Conservation (phyloP, 2,329 filamentous ascomycete species). For the Colletotrichum acutatum region DNA sequence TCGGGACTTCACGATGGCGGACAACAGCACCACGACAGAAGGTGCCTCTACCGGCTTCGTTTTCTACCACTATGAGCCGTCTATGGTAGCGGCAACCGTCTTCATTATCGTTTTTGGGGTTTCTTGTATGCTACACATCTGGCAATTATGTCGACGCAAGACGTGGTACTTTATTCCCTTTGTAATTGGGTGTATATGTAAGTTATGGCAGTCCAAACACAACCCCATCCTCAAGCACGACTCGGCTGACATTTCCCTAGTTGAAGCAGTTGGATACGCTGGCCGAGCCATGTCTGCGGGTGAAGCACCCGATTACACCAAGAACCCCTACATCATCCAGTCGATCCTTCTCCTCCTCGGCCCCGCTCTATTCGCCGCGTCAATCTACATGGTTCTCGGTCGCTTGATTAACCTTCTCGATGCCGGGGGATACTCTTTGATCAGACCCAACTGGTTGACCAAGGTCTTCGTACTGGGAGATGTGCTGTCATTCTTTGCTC, state of each 20-base stretch:
- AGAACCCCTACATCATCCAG: constrained; percentile 53
- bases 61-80: constrained; percentile 61
- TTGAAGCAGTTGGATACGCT: constrained; percentile 62
- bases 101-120: constrained; percentile 54
- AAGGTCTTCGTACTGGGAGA: constrained; percentile 66
- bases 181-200: constrained; percentile 63
- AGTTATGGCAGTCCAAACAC: constrained; percentile 36
- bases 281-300: constrained; percentile 57
- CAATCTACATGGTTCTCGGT: constrained; percentile 62
- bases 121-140: constrained; percentile 51
- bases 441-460: constrained; percentile 56
- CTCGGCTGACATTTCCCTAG: constrained; percentile 39
- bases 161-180: constrained; percentile 66
- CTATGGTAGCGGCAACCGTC: constrained; percentile 52
- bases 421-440: constrained; percentile 46
- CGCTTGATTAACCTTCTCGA: constrained; percentile 53
- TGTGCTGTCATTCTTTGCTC: constrained; percentile 61
- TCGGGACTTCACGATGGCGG: background rate
- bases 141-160: constrained; percentile 50
- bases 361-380: constrained; percentile 59
- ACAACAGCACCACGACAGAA: constrained; percentile 15
- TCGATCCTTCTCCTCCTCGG: constrained; percentile 56
- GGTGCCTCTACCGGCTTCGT: constrained; percentile 28
- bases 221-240: background rate
- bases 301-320: constrained; percentile 52